Base-by-base conservation (phyloP, 2,329 filamentous ascomycete species). In the Hypoxylon sp. region DNA sequence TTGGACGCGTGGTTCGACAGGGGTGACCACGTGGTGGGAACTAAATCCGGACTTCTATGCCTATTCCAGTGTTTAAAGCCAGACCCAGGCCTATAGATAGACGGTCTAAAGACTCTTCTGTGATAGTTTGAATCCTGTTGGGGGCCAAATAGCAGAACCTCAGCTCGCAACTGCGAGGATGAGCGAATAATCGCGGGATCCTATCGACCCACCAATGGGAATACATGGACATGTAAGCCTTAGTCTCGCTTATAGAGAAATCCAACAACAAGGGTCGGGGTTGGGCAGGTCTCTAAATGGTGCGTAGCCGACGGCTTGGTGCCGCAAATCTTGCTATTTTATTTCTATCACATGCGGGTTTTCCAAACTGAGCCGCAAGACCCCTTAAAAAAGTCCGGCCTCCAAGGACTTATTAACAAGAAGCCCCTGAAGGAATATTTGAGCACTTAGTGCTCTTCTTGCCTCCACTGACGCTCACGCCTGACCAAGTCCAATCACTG, bases 401-500 rank as follows among this genome's bases (percentile, higher is more conserved):
- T 20, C 17, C 10, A 13, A 31, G 6, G 33, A 3, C 33, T 35
- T 53, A n/a, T 31, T 68, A 77, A 61, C 75, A 77, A 35, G 74
- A 72, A 54, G 73, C 72, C 6, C 70, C 66, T 8, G 61, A 56
- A 1, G 76, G 76, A 6, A 76, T 54, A 44, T 76, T 94, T 61
- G 93, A 88, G 89, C 85, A 87, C 40, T 81, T 91, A 60, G 89
- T 91, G 64, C 85, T 73, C 27, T 66, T 65, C 74, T 78, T 75
- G 33, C 84, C 84, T 3, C 81, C 81, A 0, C 76, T 78, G 3
- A 83, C 72, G 5, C 66, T 75, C 14, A 82, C 80, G 4, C 70
- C 75, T 1, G 64, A 71, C 80, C 79, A 82, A 6, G 68, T 75
- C 79, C 80, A 83, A 50, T 73, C 70, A 13, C 75, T 75, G 70